Conservation (phyloP, 768 basidiomycete species). For the Naganishia vishniacii region DNA sequence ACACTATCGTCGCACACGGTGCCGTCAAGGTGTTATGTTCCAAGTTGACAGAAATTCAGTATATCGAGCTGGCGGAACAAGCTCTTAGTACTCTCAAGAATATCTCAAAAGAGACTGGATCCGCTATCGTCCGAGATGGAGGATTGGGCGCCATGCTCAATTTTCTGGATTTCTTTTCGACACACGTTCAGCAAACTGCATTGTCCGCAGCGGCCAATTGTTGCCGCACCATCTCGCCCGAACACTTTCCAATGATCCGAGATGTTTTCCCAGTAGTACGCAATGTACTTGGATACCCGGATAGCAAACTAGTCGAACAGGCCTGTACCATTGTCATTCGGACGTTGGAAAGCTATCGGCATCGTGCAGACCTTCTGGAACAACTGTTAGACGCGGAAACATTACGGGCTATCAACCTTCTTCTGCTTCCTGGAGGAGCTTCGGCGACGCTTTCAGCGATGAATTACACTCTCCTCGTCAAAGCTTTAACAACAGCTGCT, state of each 20-base stretch:
- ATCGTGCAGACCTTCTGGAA: conserved; percentile 79
- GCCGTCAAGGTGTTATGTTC: conserved; percentile 95
- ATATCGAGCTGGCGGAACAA: conserved; percentile 97
- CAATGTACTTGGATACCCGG: conserved; percentile 82
- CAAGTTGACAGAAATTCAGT: conserved; percentile 93
- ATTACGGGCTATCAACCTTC: conserved; percentile 74
- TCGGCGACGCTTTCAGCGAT: conserved; percentile 77
- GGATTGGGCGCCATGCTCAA: conserved; percentile 87
- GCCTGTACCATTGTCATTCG: conserved; percentile 92
- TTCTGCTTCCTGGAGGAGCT: conserved; percentile 71
- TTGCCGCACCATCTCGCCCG: conserved; percentile 82
- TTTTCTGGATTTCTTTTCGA: conserved; percentile 97
- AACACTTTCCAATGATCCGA: conserved; percentile 80
- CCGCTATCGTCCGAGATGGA: conserved; percentile 90
- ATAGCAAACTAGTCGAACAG: conserved; percentile 95
- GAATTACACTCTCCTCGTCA: conserved; percentile 81
- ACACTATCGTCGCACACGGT: conserved; percentile 95
- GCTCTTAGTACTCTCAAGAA: conserved; percentile 72
- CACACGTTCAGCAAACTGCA: conserved; percentile 92
- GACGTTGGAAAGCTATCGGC: conserved; percentile 84
- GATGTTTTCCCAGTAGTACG: conserved; percentile 81
- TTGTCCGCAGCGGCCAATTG: conserved; percentile 95
- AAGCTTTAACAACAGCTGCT: conserved; percentile 79
- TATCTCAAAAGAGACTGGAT: conserved; percentile 94
- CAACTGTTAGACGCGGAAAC: conserved; percentile 67